Percentiles rank a stretch among this genome's conserved stretches.
These are phyloP conservation scores for Raphanus hybrid DNA, from an alignment of 441 rosid species.

Conservation along the genomic window DNA sequence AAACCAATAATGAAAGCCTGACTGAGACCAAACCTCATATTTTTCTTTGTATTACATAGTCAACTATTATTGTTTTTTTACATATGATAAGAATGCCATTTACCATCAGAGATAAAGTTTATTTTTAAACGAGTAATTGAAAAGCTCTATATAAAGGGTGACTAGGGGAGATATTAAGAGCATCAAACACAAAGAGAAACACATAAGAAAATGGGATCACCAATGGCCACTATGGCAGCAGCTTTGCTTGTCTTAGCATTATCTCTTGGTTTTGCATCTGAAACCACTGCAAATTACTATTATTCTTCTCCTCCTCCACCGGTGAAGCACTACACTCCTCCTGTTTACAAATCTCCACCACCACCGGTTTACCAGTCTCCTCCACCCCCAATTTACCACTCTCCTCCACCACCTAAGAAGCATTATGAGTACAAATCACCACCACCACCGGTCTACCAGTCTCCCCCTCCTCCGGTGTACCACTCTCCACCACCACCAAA, in stretches of 20 bases:
- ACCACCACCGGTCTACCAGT: not conserved
- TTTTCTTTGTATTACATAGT: slow-evolving; percentile 22
- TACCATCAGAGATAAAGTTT: too few species aligned
- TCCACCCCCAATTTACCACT: not conserved
- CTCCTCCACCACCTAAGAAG: too few species aligned
- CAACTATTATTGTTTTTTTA: not conserved
- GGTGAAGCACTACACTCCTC: too few species aligned
- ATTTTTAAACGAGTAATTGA: not conserved
- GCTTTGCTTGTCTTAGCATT: too few species aligned
- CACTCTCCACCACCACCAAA: slow-evolving; percentile 8
- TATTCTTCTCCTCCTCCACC: too few species aligned
- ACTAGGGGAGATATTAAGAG: too few species aligned
- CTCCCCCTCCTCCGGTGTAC: not conserved
- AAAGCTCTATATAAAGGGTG: not conserved
- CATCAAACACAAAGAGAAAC: too few species aligned
- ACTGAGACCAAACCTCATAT: slow-evolving; percentile 9
- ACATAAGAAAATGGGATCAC: too few species aligned
- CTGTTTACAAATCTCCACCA: too few species aligned
- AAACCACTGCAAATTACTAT: too few species aligned
- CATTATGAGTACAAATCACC: not conserved
- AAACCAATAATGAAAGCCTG: slow-evolving; percentile 27
- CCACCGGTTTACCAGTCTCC: not conserved
- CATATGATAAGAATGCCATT: slow-evolving; percentile 1
- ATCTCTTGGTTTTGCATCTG: too few species aligned
- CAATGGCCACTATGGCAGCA: too few species aligned